Percentiles rank a stretch among this genome's conserved stretches.
phyloP scores from a whole-genome alignment of 257 asterid genomes.

The Euphrasia confusa region DNA sequence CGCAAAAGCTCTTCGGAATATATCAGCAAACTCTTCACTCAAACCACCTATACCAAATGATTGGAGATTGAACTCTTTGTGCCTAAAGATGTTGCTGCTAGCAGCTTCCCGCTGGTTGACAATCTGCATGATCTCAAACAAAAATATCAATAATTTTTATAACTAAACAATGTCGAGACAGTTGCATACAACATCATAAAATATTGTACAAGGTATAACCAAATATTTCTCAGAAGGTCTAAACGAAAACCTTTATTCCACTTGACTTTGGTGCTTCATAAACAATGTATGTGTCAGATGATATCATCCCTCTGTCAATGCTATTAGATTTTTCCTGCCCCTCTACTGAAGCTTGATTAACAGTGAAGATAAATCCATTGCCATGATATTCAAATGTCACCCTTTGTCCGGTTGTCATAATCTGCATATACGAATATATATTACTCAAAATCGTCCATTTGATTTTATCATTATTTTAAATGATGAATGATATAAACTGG shows the following conservation, averaged over 20 bases:
- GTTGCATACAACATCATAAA: slow-evolving; percentile 20
- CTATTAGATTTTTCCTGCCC: slow-evolving; percentile 57
- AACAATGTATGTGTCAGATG: slow-evolving; percentile 77
- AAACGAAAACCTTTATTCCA: slow-evolving; percentile 73
- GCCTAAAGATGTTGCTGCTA: slow-evolving; percentile 84
- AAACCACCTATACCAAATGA: slow-evolving; percentile 95
- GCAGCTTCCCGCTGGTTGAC: slow-evolving; percentile 97
- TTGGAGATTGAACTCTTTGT: slow-evolving; percentile 88
- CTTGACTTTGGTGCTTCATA: slow-evolving; percentile 79
- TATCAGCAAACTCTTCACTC: slow-evolving; percentile 94
- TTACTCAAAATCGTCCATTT: slow-evolving; percentile 29
- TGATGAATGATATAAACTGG: slow-evolving; percentile 8
- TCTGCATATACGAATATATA: slow-evolving; percentile 38
- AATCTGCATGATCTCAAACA: slow-evolving; percentile 52
- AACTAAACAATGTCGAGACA: slow-evolving; percentile 18
- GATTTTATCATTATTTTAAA: slow-evolving; percentile 11
- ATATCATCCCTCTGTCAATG: slow-evolving; percentile 77
- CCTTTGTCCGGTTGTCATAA: slow-evolving; percentile 86
- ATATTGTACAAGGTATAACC: slow-evolving; percentile 17
- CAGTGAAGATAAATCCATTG: slow-evolving; percentile 69
- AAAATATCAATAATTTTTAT: slow-evolving; percentile 16
- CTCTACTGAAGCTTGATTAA: slow-evolving; percentile 75
- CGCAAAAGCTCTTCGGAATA: slow-evolving; percentile 99
- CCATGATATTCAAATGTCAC: slow-evolving; percentile 90
- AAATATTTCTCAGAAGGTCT: slow-evolving; percentile 17